A percentile compares a stretch with the other conserved stretches of the same genome.
phyloP scores from a whole-genome alignment of 768 basidiomycete species.

The Kwoniella newhampshirensis region DNA sequence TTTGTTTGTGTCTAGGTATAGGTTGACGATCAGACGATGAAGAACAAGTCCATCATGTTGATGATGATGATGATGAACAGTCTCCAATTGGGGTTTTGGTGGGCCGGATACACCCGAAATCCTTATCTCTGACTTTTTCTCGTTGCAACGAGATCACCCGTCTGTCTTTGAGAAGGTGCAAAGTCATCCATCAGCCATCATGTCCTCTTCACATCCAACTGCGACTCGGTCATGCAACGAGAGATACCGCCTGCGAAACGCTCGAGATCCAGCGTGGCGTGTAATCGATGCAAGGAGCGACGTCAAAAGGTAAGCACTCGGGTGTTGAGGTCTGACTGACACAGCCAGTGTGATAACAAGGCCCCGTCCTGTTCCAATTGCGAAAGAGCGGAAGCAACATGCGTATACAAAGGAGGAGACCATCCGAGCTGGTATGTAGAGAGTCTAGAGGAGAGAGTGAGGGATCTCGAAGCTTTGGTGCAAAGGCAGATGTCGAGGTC shows the following conservation, averaged over 20 bases:
- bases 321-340: not conserved
- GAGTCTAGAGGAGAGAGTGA: slow-evolving; percentile 1
- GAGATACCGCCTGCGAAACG: slow-evolving; percentile 1
- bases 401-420: slow-evolving; percentile 8
- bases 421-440: slow-evolving; percentile 16
- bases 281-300: slow-evolving; percentile 12
- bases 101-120: too few species aligned
- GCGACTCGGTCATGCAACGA: not conserved
- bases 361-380: slow-evolving; percentile 9
- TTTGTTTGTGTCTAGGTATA: too few species aligned
- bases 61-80: too few species aligned
- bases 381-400: not conserved
- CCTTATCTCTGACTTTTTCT: too few species aligned
- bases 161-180: too few species aligned
- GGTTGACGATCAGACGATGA: too few species aligned
- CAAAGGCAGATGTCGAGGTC: not conserved
- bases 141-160: too few species aligned
- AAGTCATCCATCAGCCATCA: too few species aligned
- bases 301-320: slow-evolving; percentile 9
- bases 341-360: slow-evolving; percentile 7
- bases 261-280: slow-evolving; percentile 5
- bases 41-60: too few species aligned
- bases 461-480: not conserved
- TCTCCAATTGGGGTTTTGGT: too few species aligned
- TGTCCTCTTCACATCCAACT: too few species aligned